These are phyloP conservation scores for Zygotorulaspora florentina DNA, from an alignment of 805 yeast genomes.

Conservation along the genomic window DNA sequence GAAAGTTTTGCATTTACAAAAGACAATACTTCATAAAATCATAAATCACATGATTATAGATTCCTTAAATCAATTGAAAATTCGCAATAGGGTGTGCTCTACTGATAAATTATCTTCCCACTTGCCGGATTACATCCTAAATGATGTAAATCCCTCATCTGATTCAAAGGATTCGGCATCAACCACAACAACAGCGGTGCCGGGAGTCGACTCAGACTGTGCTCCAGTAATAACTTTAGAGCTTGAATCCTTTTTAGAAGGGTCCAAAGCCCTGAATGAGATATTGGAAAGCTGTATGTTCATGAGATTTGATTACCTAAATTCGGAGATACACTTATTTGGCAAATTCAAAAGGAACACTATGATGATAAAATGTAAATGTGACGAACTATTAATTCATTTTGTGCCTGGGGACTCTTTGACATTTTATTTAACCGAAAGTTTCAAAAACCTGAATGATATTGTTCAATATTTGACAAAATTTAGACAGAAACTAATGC, in stretches of 20 bases:
- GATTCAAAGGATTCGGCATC: background rate
- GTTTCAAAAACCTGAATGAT: conserved; percentile 24
- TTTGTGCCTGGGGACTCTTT: conserved; percentile 26
- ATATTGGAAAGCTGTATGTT: conserved; percentile 33
- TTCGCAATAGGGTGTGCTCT: conserved; percentile 28
- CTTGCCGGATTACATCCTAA: conserved; percentile 26
- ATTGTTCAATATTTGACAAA: conserved; percentile 26
- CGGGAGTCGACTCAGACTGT: conserved; percentile 9
- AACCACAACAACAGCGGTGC: background rate
- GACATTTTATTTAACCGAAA: conserved; percentile 29
- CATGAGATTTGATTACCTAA: conserved; percentile 30
- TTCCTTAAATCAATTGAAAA: conserved; percentile 33
- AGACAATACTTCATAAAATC: conserved; percentile 31
- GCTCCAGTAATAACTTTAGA: conserved; percentile 29
- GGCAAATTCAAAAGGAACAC: conserved; percentile 33
- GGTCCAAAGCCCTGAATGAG: conserved; percentile 27
- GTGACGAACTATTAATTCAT: conserved; percentile 29
- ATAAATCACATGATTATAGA: conserved; percentile 36
- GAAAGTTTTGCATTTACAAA: conserved; percentile 30
- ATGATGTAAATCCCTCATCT: conserved; percentile 1
- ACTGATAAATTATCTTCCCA: conserved; percentile 11
- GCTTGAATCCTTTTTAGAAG: conserved; percentile 31
- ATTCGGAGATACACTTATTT: conserved; percentile 28
- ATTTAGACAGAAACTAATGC: conserved; percentile 33
- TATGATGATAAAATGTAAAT: conserved; percentile 29